Evolutionary conservation across 495 filamentous ascomycete species (phyloP), one percentile per base, ranked within the genome.

Genomic region (Podospora bellae-mahoneyi): DNA sequence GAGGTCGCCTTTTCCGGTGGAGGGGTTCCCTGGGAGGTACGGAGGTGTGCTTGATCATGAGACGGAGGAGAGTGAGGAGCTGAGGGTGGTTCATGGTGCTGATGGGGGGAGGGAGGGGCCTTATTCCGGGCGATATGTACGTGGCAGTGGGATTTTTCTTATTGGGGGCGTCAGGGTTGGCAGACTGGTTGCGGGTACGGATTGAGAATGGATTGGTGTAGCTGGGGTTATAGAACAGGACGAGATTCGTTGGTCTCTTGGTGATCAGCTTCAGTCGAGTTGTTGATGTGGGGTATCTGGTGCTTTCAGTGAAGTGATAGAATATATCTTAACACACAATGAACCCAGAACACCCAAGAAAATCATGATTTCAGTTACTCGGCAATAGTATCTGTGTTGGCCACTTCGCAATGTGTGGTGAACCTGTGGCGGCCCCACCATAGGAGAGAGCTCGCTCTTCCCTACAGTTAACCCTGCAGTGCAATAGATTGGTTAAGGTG

Each of bases 31-130:
- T 23, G 15, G 6, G 9, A 15, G 16, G 13, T 19, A 60, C 20
- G 74, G 74, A 1, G 72, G 72, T 5, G 66, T 76, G 34, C 62
- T 74, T 9, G 72, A 74, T 57, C 65, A 75, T 58, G 39, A 34
- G 26, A 56, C 39, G 19, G 20, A 27, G 5, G 62, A 60, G 9
- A 10, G 15, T 6, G 71, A 73, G 60, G 34, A 27, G 53, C 32
- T 69, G 57, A 68, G 72, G 18, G 66, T 5, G 20, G 27, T 58
- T 2, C 66, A 69, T 44, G 66, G 63, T 39, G 2, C 44, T 4
- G 72, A 76, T 61, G 72, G 48, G 1, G 71, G 71, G 9, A 56
- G 23, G 56, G 70, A 65, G 0, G 16, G 20, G 39, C 19, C 56
- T 58, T 60, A 62, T 30, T 60, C 58, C 55, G 48, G 44, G 28